Conservation (phyloP, 2,329 filamentous ascomycete genomes). For the Endoconidiophora polonica region DNA sequence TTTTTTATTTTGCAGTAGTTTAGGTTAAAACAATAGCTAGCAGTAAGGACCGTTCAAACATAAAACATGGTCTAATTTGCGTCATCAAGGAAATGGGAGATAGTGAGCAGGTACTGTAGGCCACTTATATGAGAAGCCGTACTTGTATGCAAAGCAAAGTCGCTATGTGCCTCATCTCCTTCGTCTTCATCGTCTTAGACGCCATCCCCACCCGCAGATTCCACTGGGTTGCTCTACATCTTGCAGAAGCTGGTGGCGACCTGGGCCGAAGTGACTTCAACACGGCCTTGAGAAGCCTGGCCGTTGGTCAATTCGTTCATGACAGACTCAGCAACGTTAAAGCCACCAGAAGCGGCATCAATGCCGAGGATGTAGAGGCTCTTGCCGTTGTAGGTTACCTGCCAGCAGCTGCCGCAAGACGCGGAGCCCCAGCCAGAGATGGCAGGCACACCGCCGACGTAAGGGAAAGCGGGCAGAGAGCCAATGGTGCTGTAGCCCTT, state of each 20-base stretch:
- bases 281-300: constrained; percentile 33
- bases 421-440: constrained; percentile 40
- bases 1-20: not conserved
- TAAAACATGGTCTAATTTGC: too few relatives aligned
- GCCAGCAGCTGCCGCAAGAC: constrained; percentile 43
- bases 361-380: constrained; percentile 39
- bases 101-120: too few relatives aligned
- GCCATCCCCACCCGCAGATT: not conserved
- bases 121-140: too few relatives aligned
- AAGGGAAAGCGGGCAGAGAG: constrained; percentile 32
- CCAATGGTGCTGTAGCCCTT: constrained; percentile 40
- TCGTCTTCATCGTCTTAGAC: too few relatives aligned
- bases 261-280: constrained; percentile 32
- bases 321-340: constrained; percentile 40
- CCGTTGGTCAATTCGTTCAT: constrained; percentile 39
- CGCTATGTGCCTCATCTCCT: too few relatives aligned
- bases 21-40: too few relatives aligned
- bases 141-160: too few relatives aligned
- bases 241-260: constrained; percentile 29
- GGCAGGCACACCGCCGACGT: constrained; percentile 36
- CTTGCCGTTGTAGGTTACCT: constrained; percentile 32
- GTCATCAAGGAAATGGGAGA: too few relatives aligned
- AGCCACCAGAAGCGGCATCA: constrained; percentile 32
- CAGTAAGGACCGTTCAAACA: too few relatives aligned
- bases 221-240: constrained; percentile 16